Evolutionary conservation across 352 stramenopile species (phyloP), one percentile per base, ranked within the genome.

Genomic region (Phytophthora cryptogea): DNA sequence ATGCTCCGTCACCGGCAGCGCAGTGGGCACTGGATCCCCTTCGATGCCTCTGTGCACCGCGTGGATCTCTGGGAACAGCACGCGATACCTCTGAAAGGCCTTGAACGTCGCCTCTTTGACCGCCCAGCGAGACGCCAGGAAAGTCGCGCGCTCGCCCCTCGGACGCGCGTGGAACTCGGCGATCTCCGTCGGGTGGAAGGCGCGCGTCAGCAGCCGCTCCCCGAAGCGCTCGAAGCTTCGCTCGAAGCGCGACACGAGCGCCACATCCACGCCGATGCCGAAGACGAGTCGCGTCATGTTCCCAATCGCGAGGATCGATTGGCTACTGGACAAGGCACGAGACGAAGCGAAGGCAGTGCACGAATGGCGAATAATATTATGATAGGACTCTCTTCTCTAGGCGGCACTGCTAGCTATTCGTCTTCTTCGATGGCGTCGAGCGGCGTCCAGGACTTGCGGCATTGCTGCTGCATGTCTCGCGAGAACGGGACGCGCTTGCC

Each of bases 91-190:
- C 54, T 89, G 80, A 56, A 95, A 95, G 3, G 86, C 86, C 56
- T 95, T 95, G 67, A 83, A 91, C 13, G 81, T 80, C 16, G 86
- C 86, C 59, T 95, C 86, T 48, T 95, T 95, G 17, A 86, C 70
- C 6, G 86, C 86, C 86, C 86, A 95, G 40, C 86, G 80, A 39
- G 84, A 92, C 1, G 86, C 86, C 27, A 95, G 72, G 51, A 83
- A 95, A 13, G 66, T 69, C 23, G 74, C 58, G 33, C 72, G 76
- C 23, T 80, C 65, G 7, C 47, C 57, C 2, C 40, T 59, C 2
- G 72, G 46, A 11, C 78, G 79, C 26, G 48, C 49, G 47, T 79
- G 57, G 44, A 93, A 89, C 63, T 90, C 80, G 17, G 35, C 42
- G 45, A 92, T 88, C 57, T 95, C 86, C 3, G 37, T 56, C 27